A percentile compares a stretch with the other conserved stretches of the same genome.
These are phyloP conservation scores for Hawksworthiomyces lignivorus DNA, from an alignment of 2,329 filamentous ascomycete species.

Conservation along the genomic window DNA sequence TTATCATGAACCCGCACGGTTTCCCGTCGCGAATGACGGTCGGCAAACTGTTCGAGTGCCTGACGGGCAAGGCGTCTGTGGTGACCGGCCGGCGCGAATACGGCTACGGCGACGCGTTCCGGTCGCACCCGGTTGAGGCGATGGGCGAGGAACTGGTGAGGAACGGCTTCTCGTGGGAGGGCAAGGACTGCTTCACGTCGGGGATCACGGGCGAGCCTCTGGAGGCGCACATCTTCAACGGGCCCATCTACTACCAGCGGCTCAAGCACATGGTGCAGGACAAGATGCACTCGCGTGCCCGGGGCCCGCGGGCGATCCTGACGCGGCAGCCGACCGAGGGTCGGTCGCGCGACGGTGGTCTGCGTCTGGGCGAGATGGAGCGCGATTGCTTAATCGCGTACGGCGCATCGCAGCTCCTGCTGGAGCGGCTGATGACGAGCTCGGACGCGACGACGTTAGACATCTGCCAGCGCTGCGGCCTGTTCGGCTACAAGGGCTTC, in stretches of 20 bases:
- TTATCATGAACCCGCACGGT: constrained; percentile 99
- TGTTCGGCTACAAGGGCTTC: constrained; percentile 93
- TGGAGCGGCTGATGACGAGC: constrained; percentile 91
- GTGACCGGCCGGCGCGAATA: constrained; percentile 80
- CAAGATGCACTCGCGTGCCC: constrained; percentile 95
- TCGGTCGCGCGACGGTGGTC: constrained; percentile 82
- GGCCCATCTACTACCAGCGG: constrained; percentile 98
- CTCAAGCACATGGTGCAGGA: constrained; percentile 99
- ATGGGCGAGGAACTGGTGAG: constrained; percentile 81
- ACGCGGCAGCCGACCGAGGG: constrained; percentile 96
- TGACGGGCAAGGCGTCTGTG: constrained; percentile 90
- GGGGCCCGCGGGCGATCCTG: constrained; percentile 82
- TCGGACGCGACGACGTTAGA: constrained; percentile 88
- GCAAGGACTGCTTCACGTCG: constrained; percentile 93
- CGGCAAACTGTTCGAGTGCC: constrained; percentile 90
- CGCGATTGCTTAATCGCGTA: constrained; percentile 97
- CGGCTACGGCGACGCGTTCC: constrained; percentile 71
- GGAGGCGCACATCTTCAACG: constrained; percentile 96
- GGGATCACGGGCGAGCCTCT: constrained; percentile 92
- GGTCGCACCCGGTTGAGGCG: constrained; percentile 76
- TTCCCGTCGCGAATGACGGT: constrained; percentile 99
- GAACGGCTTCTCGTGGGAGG: constrained; percentile 90
- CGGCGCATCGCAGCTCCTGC: constrained; percentile 81
- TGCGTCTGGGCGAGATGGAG: constrained; percentile 97
- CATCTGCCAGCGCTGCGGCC: constrained; percentile 85